Conservation (phyloP, 1,139 yeast genomes). For the Sugiyamaella paludigena region DNA sequence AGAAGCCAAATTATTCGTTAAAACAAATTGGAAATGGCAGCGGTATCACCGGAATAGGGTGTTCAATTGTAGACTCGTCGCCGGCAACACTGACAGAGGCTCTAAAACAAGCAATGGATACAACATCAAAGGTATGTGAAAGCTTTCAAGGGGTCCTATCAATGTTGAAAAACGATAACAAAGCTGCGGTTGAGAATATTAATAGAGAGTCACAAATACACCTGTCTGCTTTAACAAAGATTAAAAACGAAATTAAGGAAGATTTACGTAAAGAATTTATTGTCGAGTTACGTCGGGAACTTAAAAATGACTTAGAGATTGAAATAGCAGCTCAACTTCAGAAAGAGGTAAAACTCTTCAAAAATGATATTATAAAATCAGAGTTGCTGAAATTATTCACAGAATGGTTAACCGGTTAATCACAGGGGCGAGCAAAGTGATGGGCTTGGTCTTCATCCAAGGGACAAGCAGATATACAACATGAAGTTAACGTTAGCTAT, state of each 20-base stretch:
- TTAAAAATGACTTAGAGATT: not conserved
- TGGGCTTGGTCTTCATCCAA: too few species aligned
- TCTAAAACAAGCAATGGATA: slow-evolving; percentile 2
- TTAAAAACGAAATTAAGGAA: slow-evolving; percentile 4
- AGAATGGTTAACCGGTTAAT: slow-evolving; percentile 3
- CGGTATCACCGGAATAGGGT: too few species aligned
- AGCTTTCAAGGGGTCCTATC: slow-evolving; percentile 3
- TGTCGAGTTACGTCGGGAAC: slow-evolving; percentile 1
- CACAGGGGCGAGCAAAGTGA: not conserved
- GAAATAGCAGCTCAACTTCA: not conserved
- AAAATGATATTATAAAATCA: not conserved
- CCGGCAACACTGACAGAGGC: not conserved
- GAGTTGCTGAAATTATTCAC: slow-evolving; percentile 2
- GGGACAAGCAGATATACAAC: too few species aligned
- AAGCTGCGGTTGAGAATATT: not conserved
- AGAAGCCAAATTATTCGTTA: too few species aligned
- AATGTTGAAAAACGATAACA: not conserved
- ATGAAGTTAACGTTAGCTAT: too few species aligned
- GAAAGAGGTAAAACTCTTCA: not conserved
- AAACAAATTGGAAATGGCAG: too few species aligned
- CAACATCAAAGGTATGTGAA: slow-evolving; percentile 9
- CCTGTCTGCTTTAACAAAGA: too few species aligned
- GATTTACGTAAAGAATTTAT: slow-evolving; percentile 3
- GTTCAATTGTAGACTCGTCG: too few species aligned
- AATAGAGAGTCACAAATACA: not conserved